Evolutionary conservation across 352 stramenopile genomes (phyloP).

Genomic region (Pythium folliculosum): DNA sequence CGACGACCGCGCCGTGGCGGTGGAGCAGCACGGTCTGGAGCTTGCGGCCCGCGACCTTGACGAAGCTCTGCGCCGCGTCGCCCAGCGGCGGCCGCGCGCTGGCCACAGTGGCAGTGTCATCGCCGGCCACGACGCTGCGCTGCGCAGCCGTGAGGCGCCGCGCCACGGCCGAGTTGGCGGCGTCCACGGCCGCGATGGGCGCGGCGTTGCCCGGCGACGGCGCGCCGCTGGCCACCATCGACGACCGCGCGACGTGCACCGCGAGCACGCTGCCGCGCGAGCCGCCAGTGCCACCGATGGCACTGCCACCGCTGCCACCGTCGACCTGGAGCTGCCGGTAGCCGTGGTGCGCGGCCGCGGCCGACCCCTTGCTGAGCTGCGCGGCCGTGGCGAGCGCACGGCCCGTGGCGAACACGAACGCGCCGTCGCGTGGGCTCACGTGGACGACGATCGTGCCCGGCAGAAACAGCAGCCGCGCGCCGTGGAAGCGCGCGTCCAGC

Average conservation of each 20-base stretch:
- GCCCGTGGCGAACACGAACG: slow-evolving; percentile 41
- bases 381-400: slow-evolving; percentile 13
- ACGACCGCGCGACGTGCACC: slow-evolving; percentile 29
- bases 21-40: slow-evolving; percentile 52
- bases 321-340: slow-evolving; percentile 45
- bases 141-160: slow-evolving; percentile 17
- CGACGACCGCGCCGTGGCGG: slow-evolving; percentile 40
- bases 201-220: slow-evolving; percentile 29
- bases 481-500: slow-evolving; percentile 50
- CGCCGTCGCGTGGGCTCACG: slow-evolving; percentile 48
- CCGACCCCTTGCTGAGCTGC: slow-evolving; percentile 23
- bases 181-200: slow-evolving; percentile 33
- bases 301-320: not conserved
- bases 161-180: slow-evolving; percentile 31
- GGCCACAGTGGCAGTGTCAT: not conserved
- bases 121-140: slow-evolving; percentile 13
- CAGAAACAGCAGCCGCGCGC: slow-evolving; percentile 40
- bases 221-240: slow-evolving; percentile 21
- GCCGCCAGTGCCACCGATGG: no score
- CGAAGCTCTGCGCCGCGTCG: slow-evolving; percentile 32
- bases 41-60: slow-evolving; percentile 44
- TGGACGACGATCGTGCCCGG: slow-evolving; percentile 42
- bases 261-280: not conserved
- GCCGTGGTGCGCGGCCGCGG: slow-evolving; percentile 31
- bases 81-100: not conserved